Base-by-base conservation (phyloP, 2,329 filamentous ascomycete genomes). In the Ophioceras dolichostomum region DNA sequence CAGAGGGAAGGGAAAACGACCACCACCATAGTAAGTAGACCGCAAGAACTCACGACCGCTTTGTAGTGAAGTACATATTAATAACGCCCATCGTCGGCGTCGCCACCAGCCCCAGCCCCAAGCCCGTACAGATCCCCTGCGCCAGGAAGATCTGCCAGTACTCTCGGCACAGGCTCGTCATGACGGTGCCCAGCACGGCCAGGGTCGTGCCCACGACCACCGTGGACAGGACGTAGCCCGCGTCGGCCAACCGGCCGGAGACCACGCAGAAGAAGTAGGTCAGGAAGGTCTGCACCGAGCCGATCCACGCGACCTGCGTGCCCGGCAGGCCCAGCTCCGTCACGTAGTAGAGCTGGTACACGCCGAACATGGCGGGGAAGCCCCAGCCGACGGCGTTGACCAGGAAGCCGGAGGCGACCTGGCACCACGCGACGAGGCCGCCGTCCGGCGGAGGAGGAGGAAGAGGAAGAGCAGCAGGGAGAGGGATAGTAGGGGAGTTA, bases 11-110 rank as follows among this genome's bases (percentile, higher is more conserved):
- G n/a, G n/a, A n/a, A n/a, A n/a, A n/a, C n/a, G n/a, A n/a, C n/a
- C n/a, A n/a, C n/a, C n/a, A n/a, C n/a, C n/a, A n/a, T n/a, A n/a
- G n/a, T n/a, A n/a, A n/a, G n/a, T n/a, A n/a, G n/a, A n/a, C n/a
- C n/a, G n/a, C n/a, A n/a, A n/a, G 7, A 26, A 37, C 35, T 37
- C 27, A 37, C 35, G 68, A 65, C 10, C 73, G 62, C 33, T 67
- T 69, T 40, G 58, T 64, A 35, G 59, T 57, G 49, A 82, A 83
- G 43, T 78, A 79, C 5, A 69, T 73, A 24, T 65, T 64, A 32
- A 75, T 61, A 14, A 76, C 52, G 4, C 68, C 59, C 37, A 70
- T 44, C 31, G 67, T 62, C 33, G 73, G 62, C 48, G 67, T 64
- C 53, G 71, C 70, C 53, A 76, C 58, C 38, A 76, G 54, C 20